Conservation (phyloP, 768 basidiomycete genomes). For the Lactarius tabidus region DNA sequence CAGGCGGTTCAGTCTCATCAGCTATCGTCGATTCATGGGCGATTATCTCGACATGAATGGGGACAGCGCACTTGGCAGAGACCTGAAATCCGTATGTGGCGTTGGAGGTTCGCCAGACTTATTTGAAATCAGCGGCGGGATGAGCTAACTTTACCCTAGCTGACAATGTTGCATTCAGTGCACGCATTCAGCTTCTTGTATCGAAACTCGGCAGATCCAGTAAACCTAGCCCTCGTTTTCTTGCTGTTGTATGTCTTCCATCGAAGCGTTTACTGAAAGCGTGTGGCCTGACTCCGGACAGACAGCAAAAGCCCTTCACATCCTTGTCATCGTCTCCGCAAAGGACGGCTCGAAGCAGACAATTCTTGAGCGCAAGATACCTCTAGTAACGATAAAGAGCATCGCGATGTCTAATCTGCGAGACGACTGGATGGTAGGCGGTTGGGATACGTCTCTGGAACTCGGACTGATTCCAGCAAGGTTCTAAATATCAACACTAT, state of each 20-base stretch:
- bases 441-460: not conserved
- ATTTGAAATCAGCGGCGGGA: not conserved
- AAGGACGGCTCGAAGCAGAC: conserved; percentile 60
- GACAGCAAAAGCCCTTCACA: conserved; percentile 84
- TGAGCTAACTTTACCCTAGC: conserved; percentile 35
- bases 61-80: conserved; percentile 69
- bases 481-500: conserved; percentile 63
- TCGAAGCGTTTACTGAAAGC: not conserved
- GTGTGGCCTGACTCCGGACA: conserved; percentile 31
- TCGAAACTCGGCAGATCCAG: conserved; percentile 85
- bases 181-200: conserved; percentile 73
- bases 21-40: conserved; percentile 92
- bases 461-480: conserved; percentile 38
- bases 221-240: conserved; percentile 85
- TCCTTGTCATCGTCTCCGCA: conserved; percentile 51
- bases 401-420: conserved; percentile 84
- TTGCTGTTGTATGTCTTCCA: conserved; percentile 68
- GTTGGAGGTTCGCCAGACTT: conserved; percentile 55
- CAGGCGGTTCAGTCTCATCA: conserved; percentile 86
- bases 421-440: conserved; percentile 90
- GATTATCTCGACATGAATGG: conserved; percentile 94
- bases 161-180: conserved; percentile 83
- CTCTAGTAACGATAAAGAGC: conserved; percentile 80
- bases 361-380: conserved; percentile 81
- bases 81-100: conserved; percentile 66